Evolutionary conservation across 495 filamentous ascomycete species (phyloP).

Genomic region (Neurospora sp.): DNA sequence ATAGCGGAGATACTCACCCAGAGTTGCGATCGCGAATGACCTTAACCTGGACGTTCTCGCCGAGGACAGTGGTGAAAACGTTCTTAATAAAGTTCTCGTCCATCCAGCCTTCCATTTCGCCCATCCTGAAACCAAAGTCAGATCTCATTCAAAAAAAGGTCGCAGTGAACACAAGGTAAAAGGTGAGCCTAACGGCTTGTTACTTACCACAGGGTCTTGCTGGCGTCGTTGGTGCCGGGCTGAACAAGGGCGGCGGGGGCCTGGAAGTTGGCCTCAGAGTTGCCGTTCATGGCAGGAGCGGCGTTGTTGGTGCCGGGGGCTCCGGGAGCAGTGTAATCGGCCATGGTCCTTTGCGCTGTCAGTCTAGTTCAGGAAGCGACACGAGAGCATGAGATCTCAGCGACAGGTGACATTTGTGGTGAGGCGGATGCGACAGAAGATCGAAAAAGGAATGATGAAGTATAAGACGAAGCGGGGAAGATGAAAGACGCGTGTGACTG

Average conservation of each 20-base stretch:
- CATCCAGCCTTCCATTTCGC: conserved; percentile 98
- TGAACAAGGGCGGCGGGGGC: conserved; percentile 4
- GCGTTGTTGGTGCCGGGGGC: conserved; percentile 13
- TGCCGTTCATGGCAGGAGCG: conserved; percentile 22
- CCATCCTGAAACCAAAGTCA: conserved; percentile 66
- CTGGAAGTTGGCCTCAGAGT: conserved; percentile 10
- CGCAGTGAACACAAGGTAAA: not conserved
- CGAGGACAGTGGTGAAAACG: conserved; percentile 75
- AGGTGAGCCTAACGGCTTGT: not conserved
- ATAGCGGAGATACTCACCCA: conserved; percentile 55
- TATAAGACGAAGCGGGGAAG: not conserved
- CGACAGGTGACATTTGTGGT: not conserved
- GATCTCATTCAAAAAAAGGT: not conserved
- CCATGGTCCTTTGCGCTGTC: conserved; percentile 10
- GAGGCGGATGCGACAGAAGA: not conserved
- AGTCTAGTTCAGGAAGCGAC: not conserved
- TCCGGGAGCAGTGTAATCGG: conserved; percentile 16
- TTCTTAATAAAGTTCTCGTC: conserved; percentile 97
- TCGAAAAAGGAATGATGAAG: not conserved
- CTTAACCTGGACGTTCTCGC: conserved; percentile 94
- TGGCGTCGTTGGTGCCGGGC: conserved; percentile 15
- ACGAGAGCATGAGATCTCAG: not conserved
- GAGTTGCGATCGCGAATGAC: conserved; percentile 99
- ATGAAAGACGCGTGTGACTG: not conserved
- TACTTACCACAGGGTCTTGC: conserved; percentile 36